phyloP scores from a whole-genome alignment of 2,329 filamentous ascomycete species.

The Torrubiella hemipterigena region DNA sequence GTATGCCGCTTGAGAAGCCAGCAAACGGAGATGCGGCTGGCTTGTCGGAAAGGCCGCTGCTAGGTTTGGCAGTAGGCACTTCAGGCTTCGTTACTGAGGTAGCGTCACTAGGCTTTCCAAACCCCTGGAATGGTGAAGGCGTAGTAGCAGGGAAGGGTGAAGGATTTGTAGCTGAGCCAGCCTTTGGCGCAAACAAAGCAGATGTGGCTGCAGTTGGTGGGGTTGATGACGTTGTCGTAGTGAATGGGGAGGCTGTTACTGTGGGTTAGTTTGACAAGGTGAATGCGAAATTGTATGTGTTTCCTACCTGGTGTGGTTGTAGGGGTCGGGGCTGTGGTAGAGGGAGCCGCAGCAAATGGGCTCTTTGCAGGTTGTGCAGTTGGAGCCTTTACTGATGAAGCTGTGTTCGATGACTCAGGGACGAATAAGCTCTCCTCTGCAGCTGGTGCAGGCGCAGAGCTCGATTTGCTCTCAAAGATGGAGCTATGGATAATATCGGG shows the following conservation, averaged over 20 bases:
- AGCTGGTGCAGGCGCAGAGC: slow-evolving; percentile 5
- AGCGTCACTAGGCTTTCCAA: neutral
- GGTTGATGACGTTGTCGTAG: neutral
- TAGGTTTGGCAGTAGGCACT: no score
- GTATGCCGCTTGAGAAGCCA: no score
- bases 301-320: neutral
- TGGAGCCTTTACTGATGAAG: no score
- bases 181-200: neutral
- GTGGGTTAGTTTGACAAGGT: neutral
- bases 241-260: neutral
- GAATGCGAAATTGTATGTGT: neutral
- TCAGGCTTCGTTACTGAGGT: neutral
- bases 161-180: neutral
- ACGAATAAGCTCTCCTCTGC: slow-evolving; percentile 18
- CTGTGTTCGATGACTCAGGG: slow-evolving; percentile 3
- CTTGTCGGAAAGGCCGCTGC: no score
- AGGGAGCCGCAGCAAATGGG: neutral
- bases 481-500: slow-evolving; percentile 45
- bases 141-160: no score
- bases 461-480: slow-evolving; percentile 25
- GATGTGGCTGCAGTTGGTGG: neutral
- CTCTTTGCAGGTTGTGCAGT: neutral
- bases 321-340: neutral
- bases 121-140: no score
- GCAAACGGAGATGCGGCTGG: no score